Percentiles rank a stretch among this genome's conserved stretches.
These are phyloP conservation scores for Erysimum pusillum DNA, from an alignment of 441 rosid genomes.

Conservation along the genomic window DNA sequence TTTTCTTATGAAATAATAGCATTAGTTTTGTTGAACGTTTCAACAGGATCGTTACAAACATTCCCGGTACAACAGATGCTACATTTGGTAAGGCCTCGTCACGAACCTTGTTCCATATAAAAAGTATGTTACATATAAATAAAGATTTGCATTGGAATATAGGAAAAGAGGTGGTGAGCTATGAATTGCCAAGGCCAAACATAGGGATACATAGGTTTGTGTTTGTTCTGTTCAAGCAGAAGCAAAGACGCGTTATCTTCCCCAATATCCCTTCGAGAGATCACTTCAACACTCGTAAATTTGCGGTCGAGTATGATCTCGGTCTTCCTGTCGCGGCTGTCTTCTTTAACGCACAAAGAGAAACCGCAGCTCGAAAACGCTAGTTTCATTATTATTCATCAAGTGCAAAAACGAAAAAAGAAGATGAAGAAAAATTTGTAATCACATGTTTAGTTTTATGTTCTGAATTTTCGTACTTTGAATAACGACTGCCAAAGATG, in stretches of 20 bases:
- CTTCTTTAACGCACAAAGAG: slow-evolving; percentile 83
- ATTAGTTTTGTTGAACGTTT: slow-evolving; percentile 28
- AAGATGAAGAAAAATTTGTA: background rate
- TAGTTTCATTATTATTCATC: slow-evolving; percentile 37
- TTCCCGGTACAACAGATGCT: slow-evolving; percentile 83
- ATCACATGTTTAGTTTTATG: slow-evolving; percentile 27
- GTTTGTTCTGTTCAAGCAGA: slow-evolving; percentile 74
- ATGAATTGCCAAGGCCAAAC: slow-evolving; percentile 79
- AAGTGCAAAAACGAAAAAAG: background rate
- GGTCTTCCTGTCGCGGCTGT: slow-evolving; percentile 84
- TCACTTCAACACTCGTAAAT: slow-evolving; percentile 63
- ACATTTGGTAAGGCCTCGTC: slow-evolving; percentile 64
- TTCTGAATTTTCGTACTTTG: slow-evolving; percentile 13
- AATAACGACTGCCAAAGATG: slow-evolving; percentile 16
- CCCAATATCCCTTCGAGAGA: slow-evolving; percentile 61
- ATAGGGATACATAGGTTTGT: slow-evolving; percentile 84
- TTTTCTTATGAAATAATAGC: background rate
- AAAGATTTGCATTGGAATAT: background rate
- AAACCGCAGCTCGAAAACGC: slow-evolving; percentile 80
- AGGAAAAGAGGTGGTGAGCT: slow-evolving; percentile 77
- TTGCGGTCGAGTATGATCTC: slow-evolving; percentile 68
- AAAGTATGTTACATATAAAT: background rate
- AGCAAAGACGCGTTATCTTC: slow-evolving; percentile 53
- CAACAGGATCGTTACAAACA: slow-evolving; percentile 73
- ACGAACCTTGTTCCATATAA: background rate